These are phyloP conservation scores for Neoascochyta sp. DNA, from an alignment of 2,329 filamentous ascomycete genomes.

Conservation along the genomic window DNA sequence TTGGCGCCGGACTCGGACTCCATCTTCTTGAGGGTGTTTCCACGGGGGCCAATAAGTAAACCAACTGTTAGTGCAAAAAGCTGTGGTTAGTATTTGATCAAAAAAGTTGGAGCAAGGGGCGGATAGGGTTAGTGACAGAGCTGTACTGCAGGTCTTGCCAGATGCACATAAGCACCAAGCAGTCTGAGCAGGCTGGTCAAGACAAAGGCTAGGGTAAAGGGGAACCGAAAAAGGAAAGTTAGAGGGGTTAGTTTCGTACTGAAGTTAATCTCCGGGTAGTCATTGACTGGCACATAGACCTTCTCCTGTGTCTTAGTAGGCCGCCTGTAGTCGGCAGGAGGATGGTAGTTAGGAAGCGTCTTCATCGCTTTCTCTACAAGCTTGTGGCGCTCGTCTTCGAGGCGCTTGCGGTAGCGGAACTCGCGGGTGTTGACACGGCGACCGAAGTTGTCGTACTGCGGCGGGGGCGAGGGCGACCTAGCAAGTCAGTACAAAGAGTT, in stretches of 20 bases:
- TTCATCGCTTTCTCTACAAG: constrained; percentile 99
- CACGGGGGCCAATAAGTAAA: constrained; percentile 99
- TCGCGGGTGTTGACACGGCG: constrained; percentile 99
- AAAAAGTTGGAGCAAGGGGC: constrained; percentile 30
- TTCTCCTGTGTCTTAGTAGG: constrained; percentile 99
- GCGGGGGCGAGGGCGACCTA: constrained; percentile 91
- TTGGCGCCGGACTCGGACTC: constrained; percentile 95
- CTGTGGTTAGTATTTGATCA: constrained; percentile 79
- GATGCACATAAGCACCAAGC: constrained; percentile 26
- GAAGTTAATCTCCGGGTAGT: constrained; percentile 99
- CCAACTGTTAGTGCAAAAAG: constrained; percentile 87
- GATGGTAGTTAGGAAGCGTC: constrained; percentile 98
- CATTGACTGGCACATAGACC: constrained; percentile 99
- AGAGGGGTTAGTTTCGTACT: constrained; percentile 99
- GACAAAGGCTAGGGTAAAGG: constrained; percentile 42
- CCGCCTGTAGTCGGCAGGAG: constrained; percentile 95
- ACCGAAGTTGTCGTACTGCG: constrained; percentile 98
- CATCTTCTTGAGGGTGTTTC: constrained; percentile 99
- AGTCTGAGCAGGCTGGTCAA: constrained; percentile 44
- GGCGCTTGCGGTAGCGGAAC: constrained; percentile 94
- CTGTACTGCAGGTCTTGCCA: constrained; percentile 36
- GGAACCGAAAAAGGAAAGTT: constrained; percentile 44
- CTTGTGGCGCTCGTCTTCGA: constrained; percentile 98
- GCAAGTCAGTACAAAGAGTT: constrained; percentile 9
- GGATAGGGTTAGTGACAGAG: constrained; percentile 42